Evolutionary conservation across 2,329 filamentous ascomycete species (phyloP).

Genomic region (Trichoderma pleuroti): DNA sequence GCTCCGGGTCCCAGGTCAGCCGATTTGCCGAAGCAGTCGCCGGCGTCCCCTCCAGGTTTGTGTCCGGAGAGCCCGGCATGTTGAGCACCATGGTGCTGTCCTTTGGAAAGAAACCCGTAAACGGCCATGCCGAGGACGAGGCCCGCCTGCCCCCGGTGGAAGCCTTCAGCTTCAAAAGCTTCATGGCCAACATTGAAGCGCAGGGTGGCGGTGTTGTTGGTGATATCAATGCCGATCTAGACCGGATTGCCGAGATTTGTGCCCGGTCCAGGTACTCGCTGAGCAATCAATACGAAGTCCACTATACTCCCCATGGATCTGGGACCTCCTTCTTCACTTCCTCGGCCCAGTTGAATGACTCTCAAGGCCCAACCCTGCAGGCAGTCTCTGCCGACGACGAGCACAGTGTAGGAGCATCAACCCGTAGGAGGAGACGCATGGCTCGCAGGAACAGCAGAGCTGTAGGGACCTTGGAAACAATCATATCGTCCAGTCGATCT

Average conservation of each 20-base stretch:
- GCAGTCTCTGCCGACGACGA: slow-evolving; percentile 57
- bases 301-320: slow-evolving; percentile 59
- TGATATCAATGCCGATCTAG: slow-evolving; percentile 56
- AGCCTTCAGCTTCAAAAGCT: slow-evolving; percentile 62
- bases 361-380: slow-evolving; percentile 53
- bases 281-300: slow-evolving; percentile 65
- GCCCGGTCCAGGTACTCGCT: slow-evolving; percentile 61
- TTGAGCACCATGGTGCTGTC: slow-evolving; percentile 43
- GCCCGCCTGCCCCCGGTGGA: slow-evolving; percentile 58
- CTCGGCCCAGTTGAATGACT: slow-evolving; percentile 31
- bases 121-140: slow-evolving; percentile 30
- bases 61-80: slow-evolving; percentile 38
- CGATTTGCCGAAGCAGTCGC: slow-evolving; percentile 30
- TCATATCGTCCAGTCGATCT: slow-evolving; percentile 63
- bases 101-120: slow-evolving; percentile 37
- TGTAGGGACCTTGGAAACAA: slow-evolving; percentile 62
- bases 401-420: slow-evolving; percentile 32
- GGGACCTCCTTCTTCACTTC: slow-evolving; percentile 46
- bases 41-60: slow-evolving; percentile 31
- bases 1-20: slow-evolving; percentile 26
- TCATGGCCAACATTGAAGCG: slow-evolving; percentile 54
- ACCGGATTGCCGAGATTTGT: slow-evolving; percentile 65
- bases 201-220: slow-evolving; percentile 45
- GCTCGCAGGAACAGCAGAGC: slow-evolving; percentile 50
- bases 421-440: slow-evolving; percentile 39